phyloP scores from a whole-genome alignment of 2,329 filamentous ascomycete genomes.

The Phaeosphaeria sp. region DNA sequence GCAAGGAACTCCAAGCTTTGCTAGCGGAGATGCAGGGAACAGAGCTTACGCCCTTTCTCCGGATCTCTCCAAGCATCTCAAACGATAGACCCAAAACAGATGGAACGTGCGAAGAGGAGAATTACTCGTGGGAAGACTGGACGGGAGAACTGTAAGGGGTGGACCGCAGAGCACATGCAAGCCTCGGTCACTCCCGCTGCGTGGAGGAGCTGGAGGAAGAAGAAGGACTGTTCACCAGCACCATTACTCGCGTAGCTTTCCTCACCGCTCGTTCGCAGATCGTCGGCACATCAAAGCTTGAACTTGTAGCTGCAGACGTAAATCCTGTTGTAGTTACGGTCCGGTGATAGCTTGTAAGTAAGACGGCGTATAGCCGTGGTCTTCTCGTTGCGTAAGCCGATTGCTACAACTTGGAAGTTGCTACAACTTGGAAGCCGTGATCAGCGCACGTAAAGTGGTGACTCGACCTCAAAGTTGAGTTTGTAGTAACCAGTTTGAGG shows the following conservation, averaged over 20 bases:
- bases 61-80: not conserved
- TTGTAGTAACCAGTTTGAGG: slow-evolving; percentile 19
- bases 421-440: too few relatives aligned
- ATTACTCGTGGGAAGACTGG: not conserved
- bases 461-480: slow-evolving; percentile 2
- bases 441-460: not conserved
- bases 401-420: too few relatives aligned
- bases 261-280: slow-evolving; percentile 8
- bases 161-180: slow-evolving; percentile 20
- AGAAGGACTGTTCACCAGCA: not conserved
- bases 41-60: not conserved
- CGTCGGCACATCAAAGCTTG: not conserved
- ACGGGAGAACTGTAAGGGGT: slow-evolving; percentile 40
- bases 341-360: not conserved
- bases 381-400: not conserved
- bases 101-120: not conserved
- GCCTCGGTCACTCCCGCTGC: not conserved
- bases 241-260: not conserved
- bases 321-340: not conserved
- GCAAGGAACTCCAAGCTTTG: not conserved
- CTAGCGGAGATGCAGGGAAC: not conserved
- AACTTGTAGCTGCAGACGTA: not conserved
- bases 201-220: not conserved
- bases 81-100: not conserved
- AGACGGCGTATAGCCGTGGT: not conserved